Conservation (phyloP, 768 basidiomycete species). For the Collybiopsis luxurians region DNA sequence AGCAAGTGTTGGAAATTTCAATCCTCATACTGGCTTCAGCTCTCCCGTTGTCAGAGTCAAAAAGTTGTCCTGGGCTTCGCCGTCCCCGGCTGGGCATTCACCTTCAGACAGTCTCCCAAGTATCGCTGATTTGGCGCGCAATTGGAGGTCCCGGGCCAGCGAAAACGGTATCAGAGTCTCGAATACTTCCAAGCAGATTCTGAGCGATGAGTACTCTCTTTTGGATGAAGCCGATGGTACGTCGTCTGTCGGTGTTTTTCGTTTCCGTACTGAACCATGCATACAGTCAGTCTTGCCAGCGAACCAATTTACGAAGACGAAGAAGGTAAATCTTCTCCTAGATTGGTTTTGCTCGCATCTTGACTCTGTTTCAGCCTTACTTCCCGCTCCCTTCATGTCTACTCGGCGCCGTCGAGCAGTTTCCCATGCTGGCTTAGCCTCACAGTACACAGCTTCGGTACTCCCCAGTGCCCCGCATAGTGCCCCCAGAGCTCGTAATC, state of each 20-base stretch:
- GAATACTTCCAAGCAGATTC: conserved; percentile 32
- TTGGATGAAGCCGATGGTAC: conserved; percentile 42
- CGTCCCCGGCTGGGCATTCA: conserved; percentile 11
- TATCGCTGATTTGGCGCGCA: conserved; percentile 60
- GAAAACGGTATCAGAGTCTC: conserved; percentile 72
- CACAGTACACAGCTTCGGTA: conserved; percentile 24
- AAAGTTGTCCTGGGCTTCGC: conserved; percentile 11
- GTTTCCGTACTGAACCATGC: conserved; percentile 22
- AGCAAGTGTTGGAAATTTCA: conserved; percentile 35
- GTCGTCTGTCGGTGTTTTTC: conserved; percentile 17
- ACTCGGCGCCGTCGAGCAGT: conserved; percentile 51
- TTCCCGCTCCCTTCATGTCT: conserved; percentile 58
- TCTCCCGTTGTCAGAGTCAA: conserved; percentile 20
- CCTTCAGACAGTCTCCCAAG: conserved; percentile 37
- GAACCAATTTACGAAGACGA: conserved; percentile 46
- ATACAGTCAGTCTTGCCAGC: conserved; percentile 55
- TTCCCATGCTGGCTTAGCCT: conserved; percentile 52
- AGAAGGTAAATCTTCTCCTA: conserved; percentile 37
- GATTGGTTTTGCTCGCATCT: conserved; percentile 14
- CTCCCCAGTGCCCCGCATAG: conserved; percentile 30
- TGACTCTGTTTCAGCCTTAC: conserved; percentile 37
- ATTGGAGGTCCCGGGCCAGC: conserved; percentile 70
- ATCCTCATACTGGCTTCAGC: conserved; percentile 34
- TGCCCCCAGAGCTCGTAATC: conserved; percentile 20
- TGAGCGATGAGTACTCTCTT: conserved; percentile 48